A percentile compares a stretch with the other conserved stretches of the same genome.
Evolutionary conservation across 2,329 filamentous ascomycete genomes (phyloP).

Genomic region (Alternaria panax): DNA sequence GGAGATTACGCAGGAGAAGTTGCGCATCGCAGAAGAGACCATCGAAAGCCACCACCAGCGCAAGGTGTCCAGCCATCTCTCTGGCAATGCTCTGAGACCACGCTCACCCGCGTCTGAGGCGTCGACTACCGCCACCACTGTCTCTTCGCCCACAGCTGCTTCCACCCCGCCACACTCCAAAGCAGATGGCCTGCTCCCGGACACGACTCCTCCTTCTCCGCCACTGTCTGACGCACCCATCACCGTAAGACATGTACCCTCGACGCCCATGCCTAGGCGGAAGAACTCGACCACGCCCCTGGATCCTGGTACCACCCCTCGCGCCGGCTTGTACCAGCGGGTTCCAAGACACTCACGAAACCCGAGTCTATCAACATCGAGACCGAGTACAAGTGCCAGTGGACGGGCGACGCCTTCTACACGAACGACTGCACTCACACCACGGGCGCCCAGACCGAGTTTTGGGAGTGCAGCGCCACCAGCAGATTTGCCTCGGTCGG

Average conservation of each 20-base stretch:
- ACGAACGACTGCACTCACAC: slow-evolving; percentile 41
- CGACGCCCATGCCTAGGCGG: slow-evolving; percentile 51
- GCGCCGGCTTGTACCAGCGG: slow-evolving; percentile 58
- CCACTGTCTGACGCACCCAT: slow-evolving; percentile 87
- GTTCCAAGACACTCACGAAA: slow-evolving; percentile 61
- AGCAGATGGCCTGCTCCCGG: slow-evolving; percentile 67
- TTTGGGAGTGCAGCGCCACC: slow-evolving; percentile 59
- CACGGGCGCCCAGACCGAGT: slow-evolving; percentile 53
- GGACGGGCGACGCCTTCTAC: slow-evolving; percentile 57
- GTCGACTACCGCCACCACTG: slow-evolving; percentile 80
- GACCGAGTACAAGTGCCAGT: slow-evolving; percentile 30
- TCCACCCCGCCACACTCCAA: slow-evolving; percentile 80
- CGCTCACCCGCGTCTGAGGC: slow-evolving; percentile 77
- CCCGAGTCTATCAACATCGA: slow-evolving; percentile 63
- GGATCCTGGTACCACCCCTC: slow-evolving; percentile 61
- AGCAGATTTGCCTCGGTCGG: slow-evolving; percentile 62
- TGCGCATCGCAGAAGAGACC: slow-evolving; percentile 71
- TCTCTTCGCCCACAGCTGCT: slow-evolving; percentile 88
- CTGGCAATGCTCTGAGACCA: slow-evolving; percentile 57
- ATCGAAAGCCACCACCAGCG: slow-evolving; percentile 59
- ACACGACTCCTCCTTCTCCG: slow-evolving; percentile 88
- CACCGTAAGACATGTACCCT: slow-evolving; percentile 54
- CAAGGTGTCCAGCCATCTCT: slow-evolving; percentile 59
- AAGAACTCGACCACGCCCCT: slow-evolving; percentile 60
- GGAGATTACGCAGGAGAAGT: slow-evolving; percentile 92